These are phyloP conservation scores for Raphidocelis subcapitata DNA, from an alignment of 139 green algal species.

Conservation along the genomic window DNA sequence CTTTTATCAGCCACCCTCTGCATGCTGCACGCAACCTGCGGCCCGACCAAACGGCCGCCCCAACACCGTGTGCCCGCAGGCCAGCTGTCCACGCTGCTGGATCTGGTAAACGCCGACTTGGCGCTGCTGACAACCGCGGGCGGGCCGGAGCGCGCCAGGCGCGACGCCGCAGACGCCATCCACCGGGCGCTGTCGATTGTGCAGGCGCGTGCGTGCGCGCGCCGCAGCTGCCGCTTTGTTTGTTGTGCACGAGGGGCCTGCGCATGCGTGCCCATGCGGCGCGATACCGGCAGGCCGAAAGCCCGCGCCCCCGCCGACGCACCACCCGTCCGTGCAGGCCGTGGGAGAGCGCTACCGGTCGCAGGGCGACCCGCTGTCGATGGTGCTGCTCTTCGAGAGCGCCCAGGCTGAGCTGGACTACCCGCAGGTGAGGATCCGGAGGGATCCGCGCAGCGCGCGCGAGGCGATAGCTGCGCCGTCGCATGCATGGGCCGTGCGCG, in stretches of 20 bases:
- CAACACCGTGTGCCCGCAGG: no score
- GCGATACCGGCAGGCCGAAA: no score
- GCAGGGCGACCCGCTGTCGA: conserved; percentile 36
- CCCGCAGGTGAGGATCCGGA: conserved; percentile 10
- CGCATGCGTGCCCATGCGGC: no score
- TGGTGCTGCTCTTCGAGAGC: conserved; percentile 42
- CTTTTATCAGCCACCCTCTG: no score
- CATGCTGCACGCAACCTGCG: not conserved
- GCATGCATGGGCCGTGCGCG: no score
- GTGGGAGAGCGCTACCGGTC: conserved; percentile 38
- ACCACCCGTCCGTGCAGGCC: conserved; percentile 22
- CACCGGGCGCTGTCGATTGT: not conserved
- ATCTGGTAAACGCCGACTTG: conserved; percentile 27
- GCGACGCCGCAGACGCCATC: conserved; percentile 17
- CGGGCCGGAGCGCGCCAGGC: not conserved
- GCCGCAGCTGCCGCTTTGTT: no score
- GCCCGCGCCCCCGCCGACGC: no score
- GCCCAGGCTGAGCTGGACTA: conserved; percentile 27
- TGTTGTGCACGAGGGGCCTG: no score
- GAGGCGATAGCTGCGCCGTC: no score
- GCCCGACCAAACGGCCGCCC: not conserved
- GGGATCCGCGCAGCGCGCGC: no score
- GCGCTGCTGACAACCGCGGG: not conserved
- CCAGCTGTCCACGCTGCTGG: conserved; percentile 36
- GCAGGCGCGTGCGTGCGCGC: no score